Conservation (phyloP, 2,329 filamentous ascomycete genomes). For the Pyricularia grisea region DNA sequence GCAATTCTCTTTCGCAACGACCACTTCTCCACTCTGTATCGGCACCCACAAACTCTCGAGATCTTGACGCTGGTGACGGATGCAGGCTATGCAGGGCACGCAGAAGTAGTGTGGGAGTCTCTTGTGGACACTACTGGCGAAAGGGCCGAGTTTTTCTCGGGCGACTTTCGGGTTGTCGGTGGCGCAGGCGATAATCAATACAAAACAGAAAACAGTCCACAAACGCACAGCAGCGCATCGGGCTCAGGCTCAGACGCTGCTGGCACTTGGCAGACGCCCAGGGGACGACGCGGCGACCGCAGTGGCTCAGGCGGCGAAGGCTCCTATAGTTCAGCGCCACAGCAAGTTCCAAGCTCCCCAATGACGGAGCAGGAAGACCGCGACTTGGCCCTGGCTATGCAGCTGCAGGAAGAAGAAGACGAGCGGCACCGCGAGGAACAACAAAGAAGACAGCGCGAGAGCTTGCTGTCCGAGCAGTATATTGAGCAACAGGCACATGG, state of each 20-base stretch:
- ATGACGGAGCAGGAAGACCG: slow-evolving; percentile 67
- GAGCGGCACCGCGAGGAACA: slow-evolving; percentile 57
- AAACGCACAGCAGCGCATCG: slow-evolving; percentile 4
- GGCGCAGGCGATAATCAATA: slow-evolving; percentile 27
- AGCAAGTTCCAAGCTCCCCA: slow-evolving; percentile 22
- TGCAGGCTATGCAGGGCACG: slow-evolving; percentile 76
- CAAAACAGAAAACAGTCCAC: neutral
- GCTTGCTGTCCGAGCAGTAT: slow-evolving; percentile 57
- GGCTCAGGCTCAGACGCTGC: slow-evolving; percentile 12
- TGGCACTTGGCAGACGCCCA: slow-evolving; percentile 1
- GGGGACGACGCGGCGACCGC: slow-evolving; percentile 25
- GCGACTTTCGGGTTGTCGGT: slow-evolving; percentile 81
- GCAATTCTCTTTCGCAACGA: slow-evolving; percentile 95
- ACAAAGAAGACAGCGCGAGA: slow-evolving; percentile 55
- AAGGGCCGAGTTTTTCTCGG: slow-evolving; percentile 74
- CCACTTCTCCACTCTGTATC: slow-evolving; percentile 90
- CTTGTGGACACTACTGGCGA: slow-evolving; percentile 81
- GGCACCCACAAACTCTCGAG: slow-evolving; percentile 67
- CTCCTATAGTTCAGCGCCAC: slow-evolving; percentile 6
- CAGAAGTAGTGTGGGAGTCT: slow-evolving; percentile 94
- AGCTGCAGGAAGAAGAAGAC: slow-evolving; percentile 92
- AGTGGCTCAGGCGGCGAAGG: slow-evolving; percentile 1
- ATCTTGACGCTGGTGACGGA: slow-evolving; percentile 86
- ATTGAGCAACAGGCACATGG: slow-evolving; percentile 51
- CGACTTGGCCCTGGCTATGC: slow-evolving; percentile 78